A percentile compares a stretch with the other conserved stretches of the same genome.
Conservation (phyloP, 169 alveolate species). For the Eimeria maxima region DNA sequence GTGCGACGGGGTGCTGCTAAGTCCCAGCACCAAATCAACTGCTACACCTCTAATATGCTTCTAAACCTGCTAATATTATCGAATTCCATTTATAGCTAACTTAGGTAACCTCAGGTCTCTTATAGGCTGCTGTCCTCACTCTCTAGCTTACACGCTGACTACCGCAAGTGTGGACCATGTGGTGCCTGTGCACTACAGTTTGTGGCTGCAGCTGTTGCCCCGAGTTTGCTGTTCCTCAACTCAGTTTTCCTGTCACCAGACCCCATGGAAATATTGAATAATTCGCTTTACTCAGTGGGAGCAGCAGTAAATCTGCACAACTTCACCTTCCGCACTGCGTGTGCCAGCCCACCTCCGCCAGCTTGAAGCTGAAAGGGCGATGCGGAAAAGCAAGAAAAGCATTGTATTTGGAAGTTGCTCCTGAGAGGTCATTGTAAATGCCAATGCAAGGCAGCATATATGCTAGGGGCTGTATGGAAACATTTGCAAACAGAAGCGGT, state of each 20-base stretch:
- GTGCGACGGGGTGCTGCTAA: too few relatives aligned
- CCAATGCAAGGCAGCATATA: neutral
- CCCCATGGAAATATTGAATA: neutral
- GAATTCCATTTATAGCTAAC: too few relatives aligned
- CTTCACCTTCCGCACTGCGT: neutral
- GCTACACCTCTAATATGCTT: too few relatives aligned
- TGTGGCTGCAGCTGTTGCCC: conserved; percentile 53
- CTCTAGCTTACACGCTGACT: too few relatives aligned
- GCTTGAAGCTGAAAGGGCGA: neutral
- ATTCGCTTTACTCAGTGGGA: neutral
- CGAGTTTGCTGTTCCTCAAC: neutral
- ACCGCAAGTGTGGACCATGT: too few relatives aligned
- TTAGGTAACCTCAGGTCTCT: too few relatives aligned
- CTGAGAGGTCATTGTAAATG: neutral
- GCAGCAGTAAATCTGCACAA: neutral
- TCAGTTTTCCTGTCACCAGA: neutral
- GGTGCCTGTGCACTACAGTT: too few relatives aligned
- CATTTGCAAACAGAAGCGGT: too few relatives aligned
- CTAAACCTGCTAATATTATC: too few relatives aligned
- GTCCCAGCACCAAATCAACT: too few relatives aligned
- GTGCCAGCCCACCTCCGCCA: neutral
- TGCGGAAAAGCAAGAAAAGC: neutral
- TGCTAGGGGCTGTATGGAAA: too few relatives aligned
- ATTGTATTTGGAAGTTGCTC: neutral
- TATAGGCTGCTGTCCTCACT: too few relatives aligned